A percentile compares a stretch with the other conserved stretches of the same genome.
phyloP scores from a whole-genome alignment of 192 early-diverging fungal genomes.

The Rhizoclosmatium globosum region DNA sequence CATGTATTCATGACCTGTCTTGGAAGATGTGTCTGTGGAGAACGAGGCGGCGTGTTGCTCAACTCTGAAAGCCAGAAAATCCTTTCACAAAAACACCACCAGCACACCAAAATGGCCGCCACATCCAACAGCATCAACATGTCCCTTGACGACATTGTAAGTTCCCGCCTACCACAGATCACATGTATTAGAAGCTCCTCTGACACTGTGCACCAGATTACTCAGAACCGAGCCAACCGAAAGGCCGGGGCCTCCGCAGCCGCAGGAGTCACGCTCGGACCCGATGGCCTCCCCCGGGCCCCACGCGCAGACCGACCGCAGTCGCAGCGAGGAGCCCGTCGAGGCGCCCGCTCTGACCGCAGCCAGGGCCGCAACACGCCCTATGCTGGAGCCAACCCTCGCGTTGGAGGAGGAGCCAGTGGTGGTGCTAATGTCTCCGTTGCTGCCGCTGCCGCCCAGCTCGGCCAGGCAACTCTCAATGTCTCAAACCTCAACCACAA shows the following conservation, averaged over 20 bases:
- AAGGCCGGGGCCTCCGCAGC: background rate
- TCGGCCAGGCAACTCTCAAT: constrained; percentile 14
- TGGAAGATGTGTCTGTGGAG: no score
- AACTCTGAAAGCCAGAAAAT: background rate
- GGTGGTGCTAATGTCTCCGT: background rate
- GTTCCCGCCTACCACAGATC: constrained; percentile 4
- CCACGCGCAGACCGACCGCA: constrained; percentile 2
- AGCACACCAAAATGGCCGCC: constrained; percentile 22
- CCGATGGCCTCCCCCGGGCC: constrained; percentile 29
- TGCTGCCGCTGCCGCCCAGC: background rate
- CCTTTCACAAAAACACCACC: background rate
- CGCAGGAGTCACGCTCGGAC: background rate
- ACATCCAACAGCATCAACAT: constrained; percentile 29
- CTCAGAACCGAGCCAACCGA: background rate
- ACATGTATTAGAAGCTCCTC: background rate
- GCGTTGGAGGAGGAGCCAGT: background rate
- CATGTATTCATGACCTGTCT: no score
- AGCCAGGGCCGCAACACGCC: background rate
- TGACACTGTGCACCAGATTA: background rate
- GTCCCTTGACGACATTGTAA: constrained; percentile 42
- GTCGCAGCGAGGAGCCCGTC: background rate
- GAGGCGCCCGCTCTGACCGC: constrained; percentile 19
- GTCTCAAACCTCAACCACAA: constrained; percentile 52
- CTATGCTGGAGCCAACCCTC: background rate
- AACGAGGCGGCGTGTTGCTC: no score